Base-by-base conservation (phyloP, 2,329 filamentous ascomycete genomes). In the Stachybotrys elegans region DNA sequence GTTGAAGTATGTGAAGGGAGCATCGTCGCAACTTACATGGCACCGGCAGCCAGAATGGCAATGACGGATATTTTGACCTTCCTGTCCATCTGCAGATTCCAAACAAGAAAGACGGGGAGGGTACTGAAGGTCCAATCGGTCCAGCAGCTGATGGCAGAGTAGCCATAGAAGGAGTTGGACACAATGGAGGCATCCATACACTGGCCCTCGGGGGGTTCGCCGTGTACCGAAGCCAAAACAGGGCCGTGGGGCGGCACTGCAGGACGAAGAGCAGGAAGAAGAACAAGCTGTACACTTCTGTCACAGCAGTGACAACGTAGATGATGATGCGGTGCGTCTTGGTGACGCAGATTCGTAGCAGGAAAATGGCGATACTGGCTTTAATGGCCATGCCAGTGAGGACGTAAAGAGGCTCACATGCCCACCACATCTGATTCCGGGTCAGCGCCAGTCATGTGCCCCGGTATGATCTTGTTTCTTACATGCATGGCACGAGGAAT, bases 331-430 rank as follows among this genome's bases (percentile, higher is more conserved):
- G 55, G 45, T 68, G 64, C 6, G 29, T 6, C 23, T 44, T 43
- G 7, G 48, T 36, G 47, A 61, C 39, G 49, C 57, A 63, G 36
- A 70, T 62, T 20, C 66, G 63, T 4, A 67, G 45, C 19, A 70
- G 50, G 47, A 69, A 68, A 38, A 69, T 58, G 34, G 58, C 61
- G 42, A 70, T 67, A 42, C 61, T 66, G 42, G 64, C 52, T 53
- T 69, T 69, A 29, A 69, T 55, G 3, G 65, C 59, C 54, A 57
- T 57, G 37, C 52, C 51, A 9, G 52, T 42, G 25, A 69, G 43
- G 20, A 70, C 61, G 46, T 71, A 71, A 22, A 66, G 56, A 1
- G 64, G 58, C 44, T 70, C 68, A 40, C 68, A 69, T n/a, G 62
- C 61, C 62, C 66, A 71, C 58, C 61, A 63, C 52, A 57, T 61